Conservation (phyloP, 345 rosid species). For the Rhizophora apiculata region DNA sequence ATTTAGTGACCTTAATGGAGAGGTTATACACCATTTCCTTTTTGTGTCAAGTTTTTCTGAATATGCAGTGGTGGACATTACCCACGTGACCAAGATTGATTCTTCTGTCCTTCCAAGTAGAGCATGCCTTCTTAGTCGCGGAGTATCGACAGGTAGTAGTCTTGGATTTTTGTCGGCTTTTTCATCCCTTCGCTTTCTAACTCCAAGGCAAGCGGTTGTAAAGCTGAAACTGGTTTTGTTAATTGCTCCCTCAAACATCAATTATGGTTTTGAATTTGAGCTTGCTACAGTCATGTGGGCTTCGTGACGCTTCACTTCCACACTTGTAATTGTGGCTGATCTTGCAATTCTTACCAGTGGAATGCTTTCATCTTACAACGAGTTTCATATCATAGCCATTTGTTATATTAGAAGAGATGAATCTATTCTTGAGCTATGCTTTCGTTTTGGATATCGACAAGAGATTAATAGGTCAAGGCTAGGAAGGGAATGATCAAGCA, state of each 20-base stretch:
- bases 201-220: neutral
- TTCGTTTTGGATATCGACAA: no score
- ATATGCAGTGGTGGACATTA: slow-evolving; percentile 68
- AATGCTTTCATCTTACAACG: neutral
- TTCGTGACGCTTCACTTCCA: neutral
- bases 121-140: slow-evolving; percentile 87
- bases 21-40: slow-evolving; percentile 60
- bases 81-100: slow-evolving; percentile 66
- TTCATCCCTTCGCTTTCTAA: neutral
- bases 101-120: slow-evolving; percentile 55
- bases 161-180: neutral
- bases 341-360: neutral
- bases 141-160: slow-evolving; percentile 71
- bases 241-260: neutral
- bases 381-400: no score
- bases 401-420: neutral
- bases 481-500: no score
- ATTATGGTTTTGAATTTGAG: neutral
- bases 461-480: no score
- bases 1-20: slow-evolving; percentile 73
- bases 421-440: neutral
- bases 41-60: slow-evolving; percentile 72
- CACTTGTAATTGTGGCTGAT: neutral
- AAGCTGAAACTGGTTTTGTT: no score
- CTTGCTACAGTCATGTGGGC: neutral